phyloP scores from a whole-genome alignment of 768 basidiomycete species.

The Guyanaporus albipodus region DNA sequence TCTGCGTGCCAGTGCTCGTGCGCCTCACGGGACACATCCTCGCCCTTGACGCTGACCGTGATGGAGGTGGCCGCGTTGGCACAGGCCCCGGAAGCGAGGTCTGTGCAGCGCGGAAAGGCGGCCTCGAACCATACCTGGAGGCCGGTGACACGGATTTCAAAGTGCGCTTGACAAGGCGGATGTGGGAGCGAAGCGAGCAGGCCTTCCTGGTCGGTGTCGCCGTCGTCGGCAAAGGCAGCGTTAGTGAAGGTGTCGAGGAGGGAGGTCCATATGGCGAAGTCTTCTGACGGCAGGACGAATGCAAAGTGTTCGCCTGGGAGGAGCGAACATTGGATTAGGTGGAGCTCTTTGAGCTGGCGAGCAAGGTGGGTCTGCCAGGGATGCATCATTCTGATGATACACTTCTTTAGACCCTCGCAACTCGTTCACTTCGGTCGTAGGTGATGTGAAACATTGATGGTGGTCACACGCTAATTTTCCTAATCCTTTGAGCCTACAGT shows the following conservation, averaged over 20 bases:
- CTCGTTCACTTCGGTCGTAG: no score
- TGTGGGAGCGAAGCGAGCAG: constrained; percentile 1
- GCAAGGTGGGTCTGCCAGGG: constrained; percentile 6
- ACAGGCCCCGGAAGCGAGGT: constrained; percentile 1
- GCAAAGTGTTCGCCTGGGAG: constrained; percentile 54
- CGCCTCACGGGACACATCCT: constrained; percentile 40
- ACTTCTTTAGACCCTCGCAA: no score
- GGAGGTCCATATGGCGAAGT: constrained; percentile 31
- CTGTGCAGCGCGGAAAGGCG: constrained; percentile 15
- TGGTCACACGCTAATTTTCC: no score
- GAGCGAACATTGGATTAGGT: constrained; percentile 58
- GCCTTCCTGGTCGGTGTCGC: not conserved
- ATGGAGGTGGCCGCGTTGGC: constrained; percentile 14
- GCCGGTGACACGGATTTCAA: constrained; percentile 34
- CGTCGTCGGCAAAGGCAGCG: not conserved
- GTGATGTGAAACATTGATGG: no score
- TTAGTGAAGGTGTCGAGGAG: constrained; percentile 17
- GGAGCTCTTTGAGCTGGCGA: constrained; percentile 47
- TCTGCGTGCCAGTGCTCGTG: constrained; percentile 48
- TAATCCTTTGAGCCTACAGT: no score
- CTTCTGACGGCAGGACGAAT: constrained; percentile 37
- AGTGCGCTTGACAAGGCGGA: constrained; percentile 26
- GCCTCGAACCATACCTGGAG: constrained; percentile 38
- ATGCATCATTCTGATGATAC: not conserved
- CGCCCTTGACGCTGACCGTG: constrained; percentile 40